Percentiles rank a stretch among this genome's conserved stretches.
These are phyloP conservation scores for Sporisorium scitamineum DNA, from an alignment of 1,284 basidiomycete species.

Conservation along the genomic window DNA sequence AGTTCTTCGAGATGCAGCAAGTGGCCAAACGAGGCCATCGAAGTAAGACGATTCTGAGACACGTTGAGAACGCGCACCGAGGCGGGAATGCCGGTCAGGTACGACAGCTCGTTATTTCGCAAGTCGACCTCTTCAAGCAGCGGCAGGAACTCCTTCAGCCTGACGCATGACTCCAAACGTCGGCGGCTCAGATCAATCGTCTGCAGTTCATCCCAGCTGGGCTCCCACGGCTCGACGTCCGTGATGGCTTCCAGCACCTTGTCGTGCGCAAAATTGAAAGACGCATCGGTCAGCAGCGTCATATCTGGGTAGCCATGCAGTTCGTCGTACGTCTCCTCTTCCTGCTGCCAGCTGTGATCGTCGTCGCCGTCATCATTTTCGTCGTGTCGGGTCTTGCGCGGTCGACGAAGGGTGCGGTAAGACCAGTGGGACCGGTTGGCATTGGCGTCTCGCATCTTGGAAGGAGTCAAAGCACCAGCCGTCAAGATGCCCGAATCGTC, in stretches of 20 bases:
- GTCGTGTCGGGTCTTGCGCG: constrained; percentile 28
- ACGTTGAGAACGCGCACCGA: constrained; percentile 56
- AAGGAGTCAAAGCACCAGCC: constrained; percentile 10
- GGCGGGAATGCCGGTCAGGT: constrained; percentile 62
- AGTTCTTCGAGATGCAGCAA: constrained; percentile 86
- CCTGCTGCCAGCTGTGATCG: constrained; percentile 19
- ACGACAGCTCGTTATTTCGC: constrained; percentile 69
- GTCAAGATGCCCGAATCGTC: constrained; percentile 13
- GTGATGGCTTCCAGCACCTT: constrained; percentile 91
- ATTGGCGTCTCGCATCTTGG: constrained; percentile 21
- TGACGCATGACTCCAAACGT: constrained; percentile 86
- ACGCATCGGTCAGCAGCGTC: constrained; percentile 81
- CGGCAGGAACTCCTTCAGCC: constrained; percentile 94
- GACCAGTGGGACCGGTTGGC: constrained; percentile 48
- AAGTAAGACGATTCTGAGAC: constrained; percentile 76
- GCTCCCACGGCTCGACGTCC: constrained; percentile 93
- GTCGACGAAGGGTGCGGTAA: constrained; percentile 35
- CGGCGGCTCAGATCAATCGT: constrained; percentile 83
- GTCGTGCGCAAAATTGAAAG: constrained; percentile 91
- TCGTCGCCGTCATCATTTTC: constrained; percentile 10
- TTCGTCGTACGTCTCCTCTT: constrained; percentile 47
- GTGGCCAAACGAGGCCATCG: constrained; percentile 88
- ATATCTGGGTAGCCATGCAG: constrained; percentile 51
- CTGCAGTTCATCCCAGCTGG: constrained; percentile 87
- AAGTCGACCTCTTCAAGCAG: constrained; percentile 82